phyloP scores from a whole-genome alignment of 1,284 basidiomycete genomes.

The Cerioporus squamosus region DNA sequence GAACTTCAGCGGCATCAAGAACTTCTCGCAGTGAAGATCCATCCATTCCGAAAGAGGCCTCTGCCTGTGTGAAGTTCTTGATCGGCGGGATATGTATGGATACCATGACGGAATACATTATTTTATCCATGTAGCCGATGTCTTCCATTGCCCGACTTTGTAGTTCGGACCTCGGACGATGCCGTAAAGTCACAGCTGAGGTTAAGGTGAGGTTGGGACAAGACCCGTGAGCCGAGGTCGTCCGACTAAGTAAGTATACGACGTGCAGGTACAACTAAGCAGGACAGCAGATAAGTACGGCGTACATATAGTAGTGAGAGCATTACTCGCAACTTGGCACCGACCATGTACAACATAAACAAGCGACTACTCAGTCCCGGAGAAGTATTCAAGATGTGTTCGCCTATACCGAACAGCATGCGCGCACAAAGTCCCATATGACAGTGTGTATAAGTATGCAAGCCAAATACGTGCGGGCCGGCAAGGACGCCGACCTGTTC shows the following conservation, averaged over 20 bases:
- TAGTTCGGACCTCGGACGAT: too few relatives aligned
- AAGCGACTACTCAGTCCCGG: neutral
- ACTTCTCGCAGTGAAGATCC: constrained; percentile 37
- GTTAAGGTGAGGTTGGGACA: neutral
- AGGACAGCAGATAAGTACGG: neutral
- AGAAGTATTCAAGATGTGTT: too few relatives aligned
- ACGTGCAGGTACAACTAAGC: neutral
- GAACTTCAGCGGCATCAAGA: constrained; percentile 41
- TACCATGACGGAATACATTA: neutral
- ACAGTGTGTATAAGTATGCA: neutral
- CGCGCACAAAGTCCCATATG: neutral
- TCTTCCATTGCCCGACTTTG: too few relatives aligned
- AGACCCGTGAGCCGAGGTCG: neutral
- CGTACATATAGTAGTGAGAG: neutral
- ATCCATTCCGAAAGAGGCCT: too few relatives aligned
- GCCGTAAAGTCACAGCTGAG: too few relatives aligned
- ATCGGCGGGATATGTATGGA: neutral
- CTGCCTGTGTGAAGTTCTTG: neutral
- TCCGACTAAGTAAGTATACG: neutral
- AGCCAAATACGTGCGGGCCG: neutral
- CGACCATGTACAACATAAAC: neutral
- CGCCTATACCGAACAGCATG: neutral
- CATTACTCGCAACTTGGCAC: neutral
- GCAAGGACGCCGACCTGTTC: neutral
- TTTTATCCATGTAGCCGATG: too few relatives aligned